A percentile compares a stretch with the other conserved stretches of the same genome.
phyloP scores from a whole-genome alignment of 768 basidiomycete species.

The Xanthoconium stramineum region DNA sequence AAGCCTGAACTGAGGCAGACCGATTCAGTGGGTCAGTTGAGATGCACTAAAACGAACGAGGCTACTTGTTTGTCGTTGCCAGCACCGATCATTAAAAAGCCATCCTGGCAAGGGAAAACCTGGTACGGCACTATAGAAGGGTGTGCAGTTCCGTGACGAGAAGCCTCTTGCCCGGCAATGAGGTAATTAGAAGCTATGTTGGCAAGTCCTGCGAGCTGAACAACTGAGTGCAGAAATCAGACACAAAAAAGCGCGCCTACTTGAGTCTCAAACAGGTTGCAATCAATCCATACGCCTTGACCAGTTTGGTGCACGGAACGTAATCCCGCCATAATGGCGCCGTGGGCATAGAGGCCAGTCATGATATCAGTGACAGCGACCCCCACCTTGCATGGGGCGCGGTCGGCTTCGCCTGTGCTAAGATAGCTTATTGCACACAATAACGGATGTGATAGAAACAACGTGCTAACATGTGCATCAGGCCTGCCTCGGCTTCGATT shows the following conservation, averaged over 20 bases:
- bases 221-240: background rate
- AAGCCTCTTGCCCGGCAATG: constrained; percentile 78
- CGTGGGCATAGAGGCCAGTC: constrained; percentile 86
- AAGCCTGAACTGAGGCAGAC: constrained; percentile 56
- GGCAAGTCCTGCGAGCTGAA: constrained; percentile 81
- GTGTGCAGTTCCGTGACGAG: constrained; percentile 88
- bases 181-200: constrained; percentile 95
- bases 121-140: constrained; percentile 94
- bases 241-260: constrained; percentile 36
- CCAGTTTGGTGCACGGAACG: constrained; percentile 81
- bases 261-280: constrained; percentile 90
- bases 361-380: constrained; percentile 91
- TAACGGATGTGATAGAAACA: constrained; percentile 9
- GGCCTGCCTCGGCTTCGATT: constrained; percentile 86
- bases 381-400: constrained; percentile 90
- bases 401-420: constrained; percentile 86
- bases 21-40: constrained; percentile 9
- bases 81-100: constrained; percentile 91
- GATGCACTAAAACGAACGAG: constrained; percentile 1
- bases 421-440: constrained; percentile 8
- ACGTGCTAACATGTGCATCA: constrained; percentile 83
- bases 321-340: constrained; percentile 88
- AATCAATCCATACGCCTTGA: constrained; percentile 87
- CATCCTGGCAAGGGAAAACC: constrained; percentile 82
- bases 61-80: constrained; percentile 83